Conservation (phyloP, 2,329 filamentous ascomycete species). For the Fusarium sp. region DNA sequence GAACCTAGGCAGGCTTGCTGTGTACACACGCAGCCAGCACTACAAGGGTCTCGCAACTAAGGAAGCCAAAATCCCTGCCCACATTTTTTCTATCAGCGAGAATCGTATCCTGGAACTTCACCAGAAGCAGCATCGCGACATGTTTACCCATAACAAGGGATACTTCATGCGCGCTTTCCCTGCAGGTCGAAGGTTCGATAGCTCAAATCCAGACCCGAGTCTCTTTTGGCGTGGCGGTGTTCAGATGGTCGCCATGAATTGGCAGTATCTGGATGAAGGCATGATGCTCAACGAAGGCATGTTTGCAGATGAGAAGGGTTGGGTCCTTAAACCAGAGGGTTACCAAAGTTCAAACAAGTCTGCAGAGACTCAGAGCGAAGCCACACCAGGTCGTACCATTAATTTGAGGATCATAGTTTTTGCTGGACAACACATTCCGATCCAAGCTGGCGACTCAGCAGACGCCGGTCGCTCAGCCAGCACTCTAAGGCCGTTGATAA, state of each 20-base stretch:
- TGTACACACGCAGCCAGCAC: slow-evolving; percentile 88
- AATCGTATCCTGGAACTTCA: slow-evolving; percentile 71
- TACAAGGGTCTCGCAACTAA: slow-evolving; percentile 78
- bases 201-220: slow-evolving; percentile 94
- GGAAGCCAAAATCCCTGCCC: slow-evolving; percentile 64
- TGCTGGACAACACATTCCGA: slow-evolving; percentile 75
- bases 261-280: slow-evolving; percentile 92
- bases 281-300: slow-evolving; percentile 98
- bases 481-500: slow-evolving; percentile 74
- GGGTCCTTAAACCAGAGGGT: slow-evolving; percentile 83
- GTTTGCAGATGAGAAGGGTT: slow-evolving; percentile 88
- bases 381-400: slow-evolving; percentile 62
- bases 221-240: slow-evolving; percentile 93
- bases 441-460: slow-evolving; percentile 43
- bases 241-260: slow-evolving; percentile 98
- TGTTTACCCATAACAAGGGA: slow-evolving; percentile 87
- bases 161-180: slow-evolving; percentile 95
- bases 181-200: slow-evolving; percentile 78
- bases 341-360: slow-evolving; percentile 65
- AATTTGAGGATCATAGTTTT: slow-evolving; percentile 77
- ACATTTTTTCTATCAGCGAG: slow-evolving; percentile 92
- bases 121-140: slow-evolving; percentile 72
- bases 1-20: slow-evolving; percentile 75
- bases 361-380: slow-evolving; percentile 54
- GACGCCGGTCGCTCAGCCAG: slow-evolving; percentile 45